These are phyloP conservation scores for Hibiscus mutabilis DNA, from an alignment of 345 rosid genomes.

Conservation along the genomic window DNA sequence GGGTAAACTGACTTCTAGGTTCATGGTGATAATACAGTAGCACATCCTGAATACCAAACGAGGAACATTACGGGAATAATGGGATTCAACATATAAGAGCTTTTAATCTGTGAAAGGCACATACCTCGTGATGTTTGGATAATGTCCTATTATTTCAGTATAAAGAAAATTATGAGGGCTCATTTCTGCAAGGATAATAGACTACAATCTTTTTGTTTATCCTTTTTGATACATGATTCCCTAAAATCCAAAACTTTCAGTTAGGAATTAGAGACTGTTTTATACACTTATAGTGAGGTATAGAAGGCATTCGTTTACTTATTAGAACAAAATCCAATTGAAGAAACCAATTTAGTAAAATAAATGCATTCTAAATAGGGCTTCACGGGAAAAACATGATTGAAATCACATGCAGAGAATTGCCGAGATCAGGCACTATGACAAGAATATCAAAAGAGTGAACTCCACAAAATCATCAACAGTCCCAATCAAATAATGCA, in stretches of 20 bases:
- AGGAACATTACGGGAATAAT: not conserved
- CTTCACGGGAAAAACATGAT: not conserved
- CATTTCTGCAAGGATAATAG: not conserved
- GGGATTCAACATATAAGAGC: not conserved
- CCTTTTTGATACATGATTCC: not conserved
- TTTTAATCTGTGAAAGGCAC: not conserved
- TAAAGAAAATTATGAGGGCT: constrained; percentile 1
- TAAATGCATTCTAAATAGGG: not conserved
- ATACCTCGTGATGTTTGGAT: not conserved
- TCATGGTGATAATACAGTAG: not conserved
- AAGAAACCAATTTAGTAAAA: not conserved
- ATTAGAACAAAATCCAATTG: not conserved
- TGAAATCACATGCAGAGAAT: not conserved
- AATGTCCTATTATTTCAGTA: not conserved
- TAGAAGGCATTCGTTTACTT: not conserved
- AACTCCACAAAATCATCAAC: not conserved
- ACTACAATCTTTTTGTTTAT: not conserved
- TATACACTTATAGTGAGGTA: not conserved
- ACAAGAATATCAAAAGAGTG: not conserved
- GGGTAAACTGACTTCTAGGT: not conserved
- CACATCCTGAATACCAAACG: not conserved
- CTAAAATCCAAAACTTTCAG: not conserved
- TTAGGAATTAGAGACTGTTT: not conserved
- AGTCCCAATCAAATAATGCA: not conserved
- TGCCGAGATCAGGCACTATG: not conserved